Evolutionary conservation across 1,139 yeast species (phyloP).

Genomic region (Yamadazyma trypodendri): DNA sequence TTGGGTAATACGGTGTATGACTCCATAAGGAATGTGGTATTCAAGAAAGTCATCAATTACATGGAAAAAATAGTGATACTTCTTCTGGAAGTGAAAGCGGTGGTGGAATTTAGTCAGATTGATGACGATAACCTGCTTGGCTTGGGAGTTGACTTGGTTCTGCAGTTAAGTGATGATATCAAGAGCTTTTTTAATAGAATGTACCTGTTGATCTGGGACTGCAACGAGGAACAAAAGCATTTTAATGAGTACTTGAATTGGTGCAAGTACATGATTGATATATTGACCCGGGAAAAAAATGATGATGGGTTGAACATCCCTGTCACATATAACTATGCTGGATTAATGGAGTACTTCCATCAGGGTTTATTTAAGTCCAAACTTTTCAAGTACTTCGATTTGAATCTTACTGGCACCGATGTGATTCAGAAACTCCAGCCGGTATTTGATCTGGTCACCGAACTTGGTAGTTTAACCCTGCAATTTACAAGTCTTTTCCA

Average conservation of each 20-base stretch:
- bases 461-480: not conserved
- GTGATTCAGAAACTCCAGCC: not conserved
- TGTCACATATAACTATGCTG: constrained; percentile 23
- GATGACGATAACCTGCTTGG: constrained; percentile 25
- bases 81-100: constrained; percentile 47
- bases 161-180: constrained; percentile 25
- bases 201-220: constrained; percentile 43
- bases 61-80: constrained; percentile 56
- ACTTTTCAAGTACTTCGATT: constrained; percentile 23
- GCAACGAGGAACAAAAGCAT: constrained; percentile 51
- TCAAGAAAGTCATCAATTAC: constrained; percentile 53
- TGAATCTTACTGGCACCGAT: constrained; percentile 15
- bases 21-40: constrained; percentile 40
- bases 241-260: constrained; percentile 54
- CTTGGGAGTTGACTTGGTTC: constrained; percentile 23
- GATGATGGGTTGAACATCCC: constrained; percentile 21
- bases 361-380: constrained; percentile 25
- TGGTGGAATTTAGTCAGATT: constrained; percentile 37
- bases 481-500: not conserved
- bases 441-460: not conserved
- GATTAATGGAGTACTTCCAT: constrained; percentile 32
- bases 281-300: constrained; percentile 36
- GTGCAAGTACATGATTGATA: constrained; percentile 41
- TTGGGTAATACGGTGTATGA: constrained; percentile 53
- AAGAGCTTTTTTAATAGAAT: constrained; percentile 33